Percentiles rank a stretch among this genome's conserved stretches.
Conservation (phyloP, 352 stramenopile genomes). For the Pythium brachiatum region DNA sequence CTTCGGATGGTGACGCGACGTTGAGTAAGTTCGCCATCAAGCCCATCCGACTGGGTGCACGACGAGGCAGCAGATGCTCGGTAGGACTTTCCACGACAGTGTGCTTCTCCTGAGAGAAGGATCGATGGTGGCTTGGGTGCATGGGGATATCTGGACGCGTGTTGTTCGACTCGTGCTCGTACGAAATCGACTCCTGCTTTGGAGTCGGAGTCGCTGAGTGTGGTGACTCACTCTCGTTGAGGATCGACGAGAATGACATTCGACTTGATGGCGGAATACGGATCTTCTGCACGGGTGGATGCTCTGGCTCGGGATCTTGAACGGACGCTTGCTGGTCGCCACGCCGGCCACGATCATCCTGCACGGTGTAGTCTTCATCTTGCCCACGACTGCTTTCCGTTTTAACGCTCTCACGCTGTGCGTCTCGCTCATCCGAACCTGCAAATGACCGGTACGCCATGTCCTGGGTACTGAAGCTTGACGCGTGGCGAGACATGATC, state of each 20-base stretch:
- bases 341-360: neutral
- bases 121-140: constrained; percentile 13
- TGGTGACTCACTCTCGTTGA: constrained; percentile 84
- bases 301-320: constrained; percentile 12
- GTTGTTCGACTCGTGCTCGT: constrained; percentile 4
- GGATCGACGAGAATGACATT: constrained; percentile 90
- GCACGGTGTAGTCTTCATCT: neutral
- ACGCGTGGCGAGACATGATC: constrained; percentile 8
- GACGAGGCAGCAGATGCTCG: constrained; percentile 52
- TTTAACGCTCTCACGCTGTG: neutral
- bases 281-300: constrained; percentile 23
- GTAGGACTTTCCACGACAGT: constrained; percentile 44
- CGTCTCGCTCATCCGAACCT: neutral
- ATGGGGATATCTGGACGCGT: constrained; percentile 25
- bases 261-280: constrained; percentile 48
- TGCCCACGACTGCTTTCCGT: neutral
- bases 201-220: constrained; percentile 43
- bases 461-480: constrained; percentile 10
- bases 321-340: constrained; percentile 20
- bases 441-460: neutral
- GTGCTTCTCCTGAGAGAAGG: constrained; percentile 19
- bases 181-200: constrained; percentile 16
- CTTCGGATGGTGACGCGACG: constrained; percentile 54
- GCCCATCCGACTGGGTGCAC: constrained; percentile 52
- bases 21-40: constrained; percentile 82